Evolutionary conservation across 148 eudicot species (phyloP).

Genomic region (Amaranthus hypochondriacus): DNA sequence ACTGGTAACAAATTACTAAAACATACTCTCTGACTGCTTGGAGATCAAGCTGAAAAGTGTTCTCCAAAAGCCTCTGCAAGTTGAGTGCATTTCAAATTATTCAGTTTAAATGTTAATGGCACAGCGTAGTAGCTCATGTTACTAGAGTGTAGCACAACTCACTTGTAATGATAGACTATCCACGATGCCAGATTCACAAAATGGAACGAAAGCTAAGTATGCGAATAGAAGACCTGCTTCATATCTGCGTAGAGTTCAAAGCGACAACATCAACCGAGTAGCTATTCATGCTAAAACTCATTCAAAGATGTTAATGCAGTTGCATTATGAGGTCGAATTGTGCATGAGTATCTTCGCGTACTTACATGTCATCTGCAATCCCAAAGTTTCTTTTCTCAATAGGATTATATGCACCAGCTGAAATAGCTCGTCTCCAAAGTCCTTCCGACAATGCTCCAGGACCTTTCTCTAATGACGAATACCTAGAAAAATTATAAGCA

Average conservation of each 20-base stretch:
- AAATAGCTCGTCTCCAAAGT: constrained; percentile 87
- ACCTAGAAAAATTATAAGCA: constrained; percentile 38
- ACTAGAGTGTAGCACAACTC: constrained; percentile 22
- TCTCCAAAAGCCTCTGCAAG: constrained; percentile 92
- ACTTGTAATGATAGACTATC: constrained; percentile 87
- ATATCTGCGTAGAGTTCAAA: constrained; percentile 47
- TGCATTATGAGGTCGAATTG: background rate
- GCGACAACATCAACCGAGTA: constrained; percentile 9
- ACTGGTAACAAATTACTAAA: constrained; percentile 1
- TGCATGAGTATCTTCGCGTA: constrained; percentile 10
- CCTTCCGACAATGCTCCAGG: constrained; percentile 62
- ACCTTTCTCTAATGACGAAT: constrained; percentile 56
- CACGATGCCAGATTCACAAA: constrained; percentile 77
- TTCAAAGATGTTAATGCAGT: background rate
- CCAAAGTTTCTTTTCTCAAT: constrained; percentile 91
- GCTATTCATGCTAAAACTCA: background rate
- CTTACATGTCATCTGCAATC: constrained; percentile 94
- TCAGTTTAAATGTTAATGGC: background rate
- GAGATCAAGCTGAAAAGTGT: constrained; percentile 87
- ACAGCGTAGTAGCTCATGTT: background rate
- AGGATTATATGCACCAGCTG: constrained; percentile 76
- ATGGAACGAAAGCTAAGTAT: constrained; percentile 78
- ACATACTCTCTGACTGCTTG: constrained; percentile 92
- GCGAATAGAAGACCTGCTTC: constrained; percentile 96
- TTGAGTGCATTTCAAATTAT: constrained; percentile 9